Evolutionary conservation across 441 rosid species (phyloP).

Genomic region (Viola pubescens): DNA sequence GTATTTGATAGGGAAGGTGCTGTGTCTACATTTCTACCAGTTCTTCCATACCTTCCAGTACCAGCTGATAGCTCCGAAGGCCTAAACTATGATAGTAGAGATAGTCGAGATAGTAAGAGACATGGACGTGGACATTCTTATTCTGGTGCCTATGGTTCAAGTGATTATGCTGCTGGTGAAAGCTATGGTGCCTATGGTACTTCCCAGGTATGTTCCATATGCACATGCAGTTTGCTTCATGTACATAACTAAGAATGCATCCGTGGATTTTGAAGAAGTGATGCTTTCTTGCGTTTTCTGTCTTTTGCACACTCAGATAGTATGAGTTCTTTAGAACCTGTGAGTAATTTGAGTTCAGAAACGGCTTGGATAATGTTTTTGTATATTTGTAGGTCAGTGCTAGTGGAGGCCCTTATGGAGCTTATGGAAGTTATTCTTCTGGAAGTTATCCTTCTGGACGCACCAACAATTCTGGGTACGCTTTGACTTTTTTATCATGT

Average conservation of each 20-base stretch:
- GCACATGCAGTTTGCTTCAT: background rate
- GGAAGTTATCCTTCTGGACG: too few species aligned
- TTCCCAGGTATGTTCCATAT: constrained; percentile 40
- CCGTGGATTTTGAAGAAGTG: background rate
- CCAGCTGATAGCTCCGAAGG: constrained; percentile 52
- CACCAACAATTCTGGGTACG: constrained; percentile 71
- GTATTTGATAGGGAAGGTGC: constrained; percentile 84
- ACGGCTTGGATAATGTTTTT: constrained; percentile 1
- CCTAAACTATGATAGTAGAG: constrained; percentile 58
- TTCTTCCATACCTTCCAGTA: constrained; percentile 77
- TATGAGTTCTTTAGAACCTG: too few species aligned
- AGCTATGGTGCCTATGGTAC: constrained; percentile 68
- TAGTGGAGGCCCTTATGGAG: constrained; percentile 70
- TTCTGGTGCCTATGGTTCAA: constrained; percentile 63
- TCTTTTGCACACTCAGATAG: too few species aligned
- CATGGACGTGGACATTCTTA: constrained; percentile 60
- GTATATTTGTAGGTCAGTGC: constrained; percentile 48
- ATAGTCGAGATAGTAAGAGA: constrained; percentile 71
- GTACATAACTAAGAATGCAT: too few species aligned
- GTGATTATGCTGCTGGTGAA: constrained; percentile 49
- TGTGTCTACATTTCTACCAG: constrained; percentile 64
- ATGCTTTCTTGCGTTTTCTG: background rate
- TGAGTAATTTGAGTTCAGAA: too few species aligned
- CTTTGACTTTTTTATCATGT: background rate
- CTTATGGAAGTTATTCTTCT: constrained; percentile 73